phyloP scores from a whole-genome alignment of 768 basidiomycete genomes.

The Leucocoprinus sp. region DNA sequence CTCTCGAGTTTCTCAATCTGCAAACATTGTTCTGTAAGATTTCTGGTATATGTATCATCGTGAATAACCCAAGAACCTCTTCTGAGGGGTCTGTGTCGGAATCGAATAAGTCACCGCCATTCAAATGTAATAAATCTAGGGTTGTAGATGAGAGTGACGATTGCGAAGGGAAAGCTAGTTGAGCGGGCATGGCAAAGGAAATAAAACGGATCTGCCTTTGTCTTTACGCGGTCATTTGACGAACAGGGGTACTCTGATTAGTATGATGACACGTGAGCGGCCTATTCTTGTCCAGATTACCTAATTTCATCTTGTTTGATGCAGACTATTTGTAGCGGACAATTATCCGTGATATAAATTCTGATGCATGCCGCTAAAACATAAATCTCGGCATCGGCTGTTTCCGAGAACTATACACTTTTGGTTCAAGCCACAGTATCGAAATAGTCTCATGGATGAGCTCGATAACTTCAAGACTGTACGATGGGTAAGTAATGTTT shows the following conservation, averaged over 20 bases:
- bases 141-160: slow-evolving; percentile 1
- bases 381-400: slow-evolving; percentile 11
- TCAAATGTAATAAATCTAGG: slow-evolving; percentile 1
- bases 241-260: too few relatives aligned
- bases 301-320: too few relatives aligned
- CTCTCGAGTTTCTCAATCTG: slow-evolving; percentile 63
- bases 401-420: slow-evolving; percentile 27
- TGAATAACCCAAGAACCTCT: slow-evolving; percentile 1
- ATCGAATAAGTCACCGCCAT: slow-evolving; percentile 3
- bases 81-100: neutral
- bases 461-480: slow-evolving; percentile 45
- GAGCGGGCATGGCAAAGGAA: slow-evolving; percentile 1
- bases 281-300: too few relatives aligned
- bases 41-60: neutral
- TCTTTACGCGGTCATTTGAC: neutral
- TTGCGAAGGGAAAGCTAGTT: slow-evolving; percentile 7
- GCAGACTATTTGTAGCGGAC: neutral
- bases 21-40: neutral
- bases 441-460: slow-evolving; percentile 24
- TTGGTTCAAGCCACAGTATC: slow-evolving; percentile 40
- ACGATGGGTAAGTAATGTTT: slow-evolving; percentile 54
- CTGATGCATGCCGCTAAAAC: too few relatives aligned
- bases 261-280: too few relatives aligned
- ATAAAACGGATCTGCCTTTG: neutral
- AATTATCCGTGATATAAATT: too few relatives aligned